These are phyloP conservation scores for Phyllosticta ampelicida DNA, from an alignment of 2,329 filamentous ascomycete species.

Conservation along the genomic window DNA sequence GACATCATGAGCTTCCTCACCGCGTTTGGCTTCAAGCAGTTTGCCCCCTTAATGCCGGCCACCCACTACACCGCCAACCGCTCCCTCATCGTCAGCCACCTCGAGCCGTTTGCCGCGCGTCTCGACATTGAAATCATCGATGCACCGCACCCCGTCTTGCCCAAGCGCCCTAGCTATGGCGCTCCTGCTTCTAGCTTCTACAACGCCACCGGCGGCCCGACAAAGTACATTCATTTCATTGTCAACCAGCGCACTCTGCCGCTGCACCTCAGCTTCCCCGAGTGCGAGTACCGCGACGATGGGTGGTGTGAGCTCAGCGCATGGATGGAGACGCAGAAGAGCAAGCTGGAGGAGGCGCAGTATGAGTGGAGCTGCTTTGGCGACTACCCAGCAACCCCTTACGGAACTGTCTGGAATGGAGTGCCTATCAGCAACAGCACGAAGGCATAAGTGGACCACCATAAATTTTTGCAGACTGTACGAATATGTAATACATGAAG, in stretches of 20 bases:
- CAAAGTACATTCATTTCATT: constrained; percentile 62
- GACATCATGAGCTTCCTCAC: constrained; percentile 61
- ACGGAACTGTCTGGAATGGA: constrained; percentile 42
- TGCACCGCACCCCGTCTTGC: constrained; percentile 49
- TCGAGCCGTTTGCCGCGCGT: constrained; percentile 62
- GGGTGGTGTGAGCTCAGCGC: constrained; percentile 67
- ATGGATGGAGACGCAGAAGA: constrained; percentile 53
- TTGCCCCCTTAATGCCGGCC: constrained; percentile 45
- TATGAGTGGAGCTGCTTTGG: constrained; percentile 59
- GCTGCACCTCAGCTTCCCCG: constrained; percentile 52
- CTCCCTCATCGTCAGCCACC: constrained; percentile 53
- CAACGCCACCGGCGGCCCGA: constrained; percentile 36
- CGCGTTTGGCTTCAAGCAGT: constrained; percentile 63
- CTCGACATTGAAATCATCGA: constrained; percentile 66
- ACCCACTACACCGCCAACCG: constrained; percentile 44
- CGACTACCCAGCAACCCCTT: constrained; percentile 39
- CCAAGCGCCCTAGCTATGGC: constrained; percentile 31
- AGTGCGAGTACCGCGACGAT: constrained; percentile 56
- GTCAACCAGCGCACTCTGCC: constrained; percentile 66
- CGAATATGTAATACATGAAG: too few relatives aligned
- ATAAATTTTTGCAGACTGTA: too few relatives aligned
- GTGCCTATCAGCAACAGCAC: constrained; percentile 25
- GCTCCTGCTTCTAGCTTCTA: constrained; percentile 13
- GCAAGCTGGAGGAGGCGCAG: constrained; percentile 46
- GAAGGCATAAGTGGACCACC: background rate